Evolutionary conservation across 768 basidiomycete genomes (phyloP).

Genomic region (Gyrodon lividus): DNA sequence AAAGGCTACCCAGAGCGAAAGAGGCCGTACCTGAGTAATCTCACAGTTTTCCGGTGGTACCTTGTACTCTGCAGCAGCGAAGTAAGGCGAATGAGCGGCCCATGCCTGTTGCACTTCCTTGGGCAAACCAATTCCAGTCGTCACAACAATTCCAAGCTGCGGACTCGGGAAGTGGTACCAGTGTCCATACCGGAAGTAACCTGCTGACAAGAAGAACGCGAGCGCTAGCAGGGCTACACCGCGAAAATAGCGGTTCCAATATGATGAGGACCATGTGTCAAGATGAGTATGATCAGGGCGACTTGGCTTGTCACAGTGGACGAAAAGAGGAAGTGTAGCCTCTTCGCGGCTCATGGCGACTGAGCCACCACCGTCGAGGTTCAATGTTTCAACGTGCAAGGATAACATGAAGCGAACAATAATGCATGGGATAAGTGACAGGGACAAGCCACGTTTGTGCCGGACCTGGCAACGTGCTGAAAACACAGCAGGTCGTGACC

Average conservation of each 20-base stretch:
- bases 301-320: slow-evolving; percentile 4
- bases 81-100: slow-evolving; percentile 65
- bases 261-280: background rate
- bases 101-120: slow-evolving; percentile 39
- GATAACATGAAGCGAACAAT: slow-evolving; percentile 6
- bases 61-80: slow-evolving; percentile 44
- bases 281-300: background rate
- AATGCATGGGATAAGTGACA: slow-evolving; percentile 1
- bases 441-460: no score
- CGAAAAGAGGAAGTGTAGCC: slow-evolving; percentile 8
- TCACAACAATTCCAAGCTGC: background rate
- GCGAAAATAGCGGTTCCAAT: slow-evolving; percentile 3
- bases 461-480: no score
- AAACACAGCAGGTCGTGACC: no score
- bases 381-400: no score
- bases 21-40: slow-evolving; percentile 49
- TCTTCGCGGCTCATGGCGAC: background rate
- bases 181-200: slow-evolving; percentile 13
- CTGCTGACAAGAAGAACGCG: slow-evolving; percentile 11
- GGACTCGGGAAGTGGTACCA: slow-evolving; percentile 6
- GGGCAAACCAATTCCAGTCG: slow-evolving; percentile 8
- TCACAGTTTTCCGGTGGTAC: slow-evolving; percentile 48
- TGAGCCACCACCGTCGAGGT: background rate
- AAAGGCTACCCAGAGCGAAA: background rate
- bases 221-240: slow-evolving; percentile 10